Evolutionary conservation across 805 yeast species (phyloP).

Genomic region (Starmera dryadoides): DNA sequence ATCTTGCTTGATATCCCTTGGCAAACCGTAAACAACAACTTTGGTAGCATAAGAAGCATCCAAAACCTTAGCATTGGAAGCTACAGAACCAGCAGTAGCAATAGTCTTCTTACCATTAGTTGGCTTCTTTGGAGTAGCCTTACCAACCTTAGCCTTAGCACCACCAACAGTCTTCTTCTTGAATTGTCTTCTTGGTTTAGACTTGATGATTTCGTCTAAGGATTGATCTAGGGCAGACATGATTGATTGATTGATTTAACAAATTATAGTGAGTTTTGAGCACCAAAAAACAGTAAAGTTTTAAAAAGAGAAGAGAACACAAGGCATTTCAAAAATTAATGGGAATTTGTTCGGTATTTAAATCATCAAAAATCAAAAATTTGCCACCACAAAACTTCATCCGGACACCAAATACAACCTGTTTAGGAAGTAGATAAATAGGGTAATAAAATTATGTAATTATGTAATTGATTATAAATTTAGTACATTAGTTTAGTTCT

Average conservation of each 20-base stretch:
- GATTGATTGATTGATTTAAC: slow-evolving; percentile 1
- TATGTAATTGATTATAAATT: too few relatives aligned
- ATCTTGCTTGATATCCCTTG: slow-evolving; percentile 78
- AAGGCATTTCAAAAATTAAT: too few relatives aligned
- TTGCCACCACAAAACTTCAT: too few relatives aligned
- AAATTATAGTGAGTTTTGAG: background rate
- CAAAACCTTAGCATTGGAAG: slow-evolving; percentile 14
- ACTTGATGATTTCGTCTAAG: slow-evolving; percentile 86
- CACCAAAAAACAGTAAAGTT: too few relatives aligned
- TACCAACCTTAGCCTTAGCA: slow-evolving; percentile 26
- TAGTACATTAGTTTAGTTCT: too few relatives aligned
- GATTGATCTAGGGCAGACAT: slow-evolving; percentile 78
- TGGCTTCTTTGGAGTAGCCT: slow-evolving; percentile 22
- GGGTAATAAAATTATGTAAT: too few relatives aligned
- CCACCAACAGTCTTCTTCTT: slow-evolving; percentile 21
- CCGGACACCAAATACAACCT: too few relatives aligned
- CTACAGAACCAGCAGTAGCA: slow-evolving; percentile 7
- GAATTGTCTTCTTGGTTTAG: slow-evolving; percentile 36
- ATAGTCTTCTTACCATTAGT: slow-evolving; percentile 19
- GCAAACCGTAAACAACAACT: slow-evolving; percentile 79
- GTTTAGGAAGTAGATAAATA: too few relatives aligned
- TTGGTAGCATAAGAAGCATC: slow-evolving; percentile 61
- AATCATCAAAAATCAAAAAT: too few relatives aligned
- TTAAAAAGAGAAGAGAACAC: too few relatives aligned
- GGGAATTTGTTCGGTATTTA: too few relatives aligned